Evolutionary conservation across 2,329 filamentous ascomycete species (phyloP).

Genomic region (Coleophoma eucalyptorum): DNA sequence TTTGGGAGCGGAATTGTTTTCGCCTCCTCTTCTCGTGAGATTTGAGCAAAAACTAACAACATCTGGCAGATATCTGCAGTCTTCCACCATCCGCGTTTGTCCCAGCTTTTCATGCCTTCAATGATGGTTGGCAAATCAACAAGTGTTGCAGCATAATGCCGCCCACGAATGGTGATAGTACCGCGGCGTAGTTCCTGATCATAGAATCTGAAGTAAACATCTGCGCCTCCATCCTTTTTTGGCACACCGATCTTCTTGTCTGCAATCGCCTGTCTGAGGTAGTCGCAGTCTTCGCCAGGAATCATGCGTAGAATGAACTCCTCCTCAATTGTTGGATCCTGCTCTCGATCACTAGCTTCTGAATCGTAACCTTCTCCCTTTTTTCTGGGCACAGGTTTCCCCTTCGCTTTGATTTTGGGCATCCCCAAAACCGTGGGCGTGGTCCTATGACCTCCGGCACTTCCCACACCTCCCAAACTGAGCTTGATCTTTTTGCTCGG

Average conservation of each 20-base stretch:
- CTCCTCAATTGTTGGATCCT: constrained; percentile 84
- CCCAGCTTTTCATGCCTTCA: constrained; percentile 73
- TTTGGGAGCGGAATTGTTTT: constrained; percentile 22
- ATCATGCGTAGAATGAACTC: constrained; percentile 87
- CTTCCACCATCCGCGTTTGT: constrained; percentile 70
- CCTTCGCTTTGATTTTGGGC: constrained; percentile 60
- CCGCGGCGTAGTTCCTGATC: constrained; percentile 59
- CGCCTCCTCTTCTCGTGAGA: constrained; percentile 50
- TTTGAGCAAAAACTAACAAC: constrained; percentile 60
- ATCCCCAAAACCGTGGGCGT: constrained; percentile 31
- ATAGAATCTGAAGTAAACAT: constrained; percentile 78
- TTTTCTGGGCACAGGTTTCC: constrained; percentile 64
- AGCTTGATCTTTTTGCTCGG: constrained; percentile 45
- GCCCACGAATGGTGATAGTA: constrained; percentile 54
- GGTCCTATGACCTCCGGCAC: constrained; percentile 10
- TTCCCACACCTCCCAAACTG: constrained; percentile 16
- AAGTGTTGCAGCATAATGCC: constrained; percentile 60
- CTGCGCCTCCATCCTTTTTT: constrained; percentile 62
- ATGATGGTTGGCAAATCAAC: constrained; percentile 69
- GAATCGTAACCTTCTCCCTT: constrained; percentile 93
- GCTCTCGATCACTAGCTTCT: constrained; percentile 85
- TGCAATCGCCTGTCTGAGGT: constrained; percentile 70
- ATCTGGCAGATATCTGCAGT: constrained; percentile 73
- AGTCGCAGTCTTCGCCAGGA: constrained; percentile 81
- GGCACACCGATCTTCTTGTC: constrained; percentile 73